Base-by-base conservation (phyloP, 2,329 filamentous ascomycete species). In the Trichoderma citrinoviride region DNA sequence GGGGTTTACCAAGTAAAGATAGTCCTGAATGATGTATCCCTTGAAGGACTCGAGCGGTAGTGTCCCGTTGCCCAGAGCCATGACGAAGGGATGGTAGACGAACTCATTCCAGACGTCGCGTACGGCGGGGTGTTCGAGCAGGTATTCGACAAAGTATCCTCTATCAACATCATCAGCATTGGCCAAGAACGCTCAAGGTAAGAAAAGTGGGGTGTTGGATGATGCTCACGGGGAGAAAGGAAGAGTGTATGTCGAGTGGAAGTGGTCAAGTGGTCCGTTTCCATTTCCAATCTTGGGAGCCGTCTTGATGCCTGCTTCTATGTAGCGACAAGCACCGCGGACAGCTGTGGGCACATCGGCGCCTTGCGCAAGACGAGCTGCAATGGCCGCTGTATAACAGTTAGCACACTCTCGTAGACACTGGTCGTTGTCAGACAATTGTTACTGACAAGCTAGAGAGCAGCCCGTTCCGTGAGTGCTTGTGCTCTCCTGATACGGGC, bases 391-490 rank as follows among this genome's bases (percentile, higher is more conserved):
- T 88, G 29, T 14, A 21, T 5, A 23, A 21, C 12, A 25, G 10
- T 27, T 0, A 54, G 7, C 3, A 65, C 33, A 66, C 61, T 8
- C 3, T 4, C 33, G 5, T 3, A 1, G 10, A n/a, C 7, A 5
- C 14, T 19, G 5, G 7, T 8, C 12, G 3, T 29, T 7, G 1
- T 21, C 40, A 14, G 25, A 27, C 12, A 41, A 5, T 44, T 27
- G n/a, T 10, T 6, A 15, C 87, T 80, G 76, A 91, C 89, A 97
- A 46, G 95, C 95, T 66, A 98, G 83, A 10, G 93, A 96, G 74
- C 95, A 99, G 4, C 95, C 95, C 0, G 95, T 98, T 0, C 95
- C 95, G 72, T 99, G 95, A 0, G 94, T 98, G 73, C 94, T 94
- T 66, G 82, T 89, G 8, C 90, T 92, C 10, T 82, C 78, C 67